phyloP scores from a whole-genome alignment of 495 filamentous ascomycete species.

The Penicillium subrubescens region DNA sequence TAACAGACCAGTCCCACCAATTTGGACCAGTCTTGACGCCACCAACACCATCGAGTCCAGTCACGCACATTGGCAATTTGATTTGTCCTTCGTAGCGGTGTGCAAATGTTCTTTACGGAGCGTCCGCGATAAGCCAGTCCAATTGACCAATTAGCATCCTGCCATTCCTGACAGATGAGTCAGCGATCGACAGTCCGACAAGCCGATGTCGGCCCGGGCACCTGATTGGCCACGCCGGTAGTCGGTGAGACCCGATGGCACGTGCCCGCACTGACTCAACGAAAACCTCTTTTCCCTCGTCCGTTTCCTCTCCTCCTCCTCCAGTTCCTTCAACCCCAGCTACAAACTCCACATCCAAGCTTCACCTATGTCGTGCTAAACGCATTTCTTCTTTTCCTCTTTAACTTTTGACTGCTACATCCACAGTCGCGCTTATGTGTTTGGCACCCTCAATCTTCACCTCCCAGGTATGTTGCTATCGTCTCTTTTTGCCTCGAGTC shows the following conservation, averaged over 20 bases:
- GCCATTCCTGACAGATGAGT: not conserved
- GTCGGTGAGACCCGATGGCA: constrained; percentile 35
- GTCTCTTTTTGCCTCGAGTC: not conserved
- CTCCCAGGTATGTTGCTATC: constrained; percentile 75
- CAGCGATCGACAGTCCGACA: not conserved
- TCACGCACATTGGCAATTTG: not conserved
- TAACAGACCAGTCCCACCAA: not conserved
- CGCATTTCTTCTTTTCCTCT: constrained; percentile 13
- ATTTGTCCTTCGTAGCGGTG: constrained; percentile 3
- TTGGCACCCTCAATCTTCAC: constrained; percentile 91
- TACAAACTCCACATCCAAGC: constrained; percentile 8
- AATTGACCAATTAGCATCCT: not conserved
- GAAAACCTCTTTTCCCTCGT: constrained; percentile 26
- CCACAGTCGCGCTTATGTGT: constrained; percentile 82
- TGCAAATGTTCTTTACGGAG: not conserved
- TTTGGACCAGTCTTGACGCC: not conserved
- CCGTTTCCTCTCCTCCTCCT: constrained; percentile 26
- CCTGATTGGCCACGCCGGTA: constrained; percentile 35
- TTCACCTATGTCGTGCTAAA: constrained; percentile 37
- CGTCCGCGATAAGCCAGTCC: not conserved
- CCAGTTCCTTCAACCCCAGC: constrained; percentile 13
- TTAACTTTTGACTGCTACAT: constrained; percentile 42
- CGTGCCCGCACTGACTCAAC: constrained; percentile 37
- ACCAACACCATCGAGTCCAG: not conserved
- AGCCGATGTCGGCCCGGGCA: constrained; percentile 18